A percentile compares a stretch with the other conserved stretches of the same genome.
These are phyloP conservation scores for Talaromyces sp. DNA, from an alignment of 2,329 filamentous ascomycete species.

Conservation along the genomic window DNA sequence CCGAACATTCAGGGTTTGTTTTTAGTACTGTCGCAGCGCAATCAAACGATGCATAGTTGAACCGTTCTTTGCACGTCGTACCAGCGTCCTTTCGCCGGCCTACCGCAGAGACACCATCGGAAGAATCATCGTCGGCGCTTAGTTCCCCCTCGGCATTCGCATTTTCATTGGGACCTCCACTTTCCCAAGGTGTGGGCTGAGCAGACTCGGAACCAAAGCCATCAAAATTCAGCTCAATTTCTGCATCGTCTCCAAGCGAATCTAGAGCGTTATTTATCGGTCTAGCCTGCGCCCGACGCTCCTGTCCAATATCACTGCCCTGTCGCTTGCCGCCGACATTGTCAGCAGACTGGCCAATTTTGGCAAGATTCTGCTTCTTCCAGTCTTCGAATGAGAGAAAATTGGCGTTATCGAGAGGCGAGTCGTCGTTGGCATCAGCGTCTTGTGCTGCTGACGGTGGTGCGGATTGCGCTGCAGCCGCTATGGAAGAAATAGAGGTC, in stretches of 20 bases:
- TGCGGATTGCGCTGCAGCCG: neutral
- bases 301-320: constrained; percentile 48
- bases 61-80: constrained; percentile 95
- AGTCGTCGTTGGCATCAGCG: constrained; percentile 51
- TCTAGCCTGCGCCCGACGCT: constrained; percentile 48
- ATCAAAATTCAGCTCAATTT: constrained; percentile 73
- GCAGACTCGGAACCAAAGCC: constrained; percentile 53
- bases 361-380: constrained; percentile 89
- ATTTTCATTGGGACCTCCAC: constrained; percentile 28
- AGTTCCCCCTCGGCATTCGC: constrained; percentile 21
- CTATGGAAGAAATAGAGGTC: constrained; percentile 11
- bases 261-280: constrained; percentile 68
- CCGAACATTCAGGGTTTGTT: constrained; percentile 80
- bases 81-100: constrained; percentile 86
- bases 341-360: constrained; percentile 74
- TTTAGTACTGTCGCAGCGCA: constrained; percentile 92
- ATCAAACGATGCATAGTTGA: constrained; percentile 97
- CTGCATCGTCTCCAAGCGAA: constrained; percentile 78
- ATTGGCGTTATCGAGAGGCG: constrained; percentile 67
- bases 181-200: constrained; percentile 32
- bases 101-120: constrained; percentile 41
- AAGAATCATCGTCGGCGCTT: constrained; percentile 25
- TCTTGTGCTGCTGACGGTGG: neutral
- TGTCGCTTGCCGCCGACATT: constrained; percentile 60
- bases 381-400: constrained; percentile 98